Percentiles rank a stretch among this genome's conserved stretches.
Conservation (phyloP, 306 rosid species). For the Leucaena leucocephala region DNA sequence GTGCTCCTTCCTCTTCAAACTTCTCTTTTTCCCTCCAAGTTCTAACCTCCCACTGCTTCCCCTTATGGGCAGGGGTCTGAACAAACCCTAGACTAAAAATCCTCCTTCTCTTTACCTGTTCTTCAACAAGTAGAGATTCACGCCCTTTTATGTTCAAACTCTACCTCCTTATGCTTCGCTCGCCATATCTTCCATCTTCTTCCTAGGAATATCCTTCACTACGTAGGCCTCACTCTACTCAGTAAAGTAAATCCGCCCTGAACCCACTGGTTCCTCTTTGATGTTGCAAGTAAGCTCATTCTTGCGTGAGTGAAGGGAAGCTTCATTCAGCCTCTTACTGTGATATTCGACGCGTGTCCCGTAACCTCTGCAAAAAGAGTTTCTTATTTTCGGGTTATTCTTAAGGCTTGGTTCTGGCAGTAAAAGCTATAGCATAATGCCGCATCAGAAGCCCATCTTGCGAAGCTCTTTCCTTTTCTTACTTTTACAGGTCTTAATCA, state of each 20-base stretch:
- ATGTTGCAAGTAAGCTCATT: neutral
- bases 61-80: slow-evolving; percentile 1
- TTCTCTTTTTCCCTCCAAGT: slow-evolving; percentile 25
- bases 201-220: neutral
- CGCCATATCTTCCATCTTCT: neutral
- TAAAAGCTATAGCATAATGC: slow-evolving; percentile 36
- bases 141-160: neutral
- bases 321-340: slow-evolving; percentile 5
- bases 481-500: slow-evolving; percentile 31
- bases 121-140: neutral
- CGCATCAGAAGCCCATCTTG: slow-evolving; percentile 31
- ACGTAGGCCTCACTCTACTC: slow-evolving; percentile 5
- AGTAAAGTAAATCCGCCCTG: neutral
- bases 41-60: neutral
- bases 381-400: neutral
- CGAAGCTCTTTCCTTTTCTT: slow-evolving; percentile 28
- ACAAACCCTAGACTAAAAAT: slow-evolving; percentile 39
- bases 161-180: neutral
- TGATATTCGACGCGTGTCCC: neutral
- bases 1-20: slow-evolving; percentile 18
- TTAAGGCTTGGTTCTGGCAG: slow-evolving; percentile 12
- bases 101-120: slow-evolving; percentile 22
- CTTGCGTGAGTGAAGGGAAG: neutral
- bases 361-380: neutral
- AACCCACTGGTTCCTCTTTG: neutral